phyloP scores from a whole-genome alignment of 148 eudicot genomes.

The Simmondsia chinensis region DNA sequence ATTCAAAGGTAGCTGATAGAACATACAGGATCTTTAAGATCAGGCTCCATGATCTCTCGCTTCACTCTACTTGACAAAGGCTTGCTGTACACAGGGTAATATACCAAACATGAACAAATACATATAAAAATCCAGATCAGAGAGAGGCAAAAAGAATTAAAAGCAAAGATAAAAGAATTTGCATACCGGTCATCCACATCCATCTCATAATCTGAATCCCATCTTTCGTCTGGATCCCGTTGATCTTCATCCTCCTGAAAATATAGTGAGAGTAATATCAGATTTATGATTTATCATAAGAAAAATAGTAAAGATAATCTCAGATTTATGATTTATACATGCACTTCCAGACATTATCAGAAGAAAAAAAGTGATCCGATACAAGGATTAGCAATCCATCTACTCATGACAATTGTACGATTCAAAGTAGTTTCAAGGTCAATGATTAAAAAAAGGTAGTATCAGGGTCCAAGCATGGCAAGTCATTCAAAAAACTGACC shows the following conservation, averaged over 20 bases:
- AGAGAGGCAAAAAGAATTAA: background rate
- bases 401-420: too few relatives aligned
- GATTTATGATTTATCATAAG: too few relatives aligned
- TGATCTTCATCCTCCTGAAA: conserved; percentile 81
- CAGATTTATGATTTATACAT: background rate
- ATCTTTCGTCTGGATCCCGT: conserved; percentile 64
- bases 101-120: background rate
- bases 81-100: conserved; percentile 23
- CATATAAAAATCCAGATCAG: background rate
- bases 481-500: too few relatives aligned
- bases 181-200: conserved; percentile 58
- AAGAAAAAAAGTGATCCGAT: conserved; percentile 15
- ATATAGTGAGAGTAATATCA: background rate
- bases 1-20: background rate
- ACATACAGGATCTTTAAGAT: conserved; percentile 43
- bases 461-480: too few relatives aligned
- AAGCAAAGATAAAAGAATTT: conserved; percentile 1
- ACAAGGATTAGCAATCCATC: too few relatives aligned
- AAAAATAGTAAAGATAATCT: too few relatives aligned
- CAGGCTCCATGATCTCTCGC: conserved; percentile 51
- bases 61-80: conserved; percentile 61
- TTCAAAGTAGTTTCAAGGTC: too few relatives aligned
- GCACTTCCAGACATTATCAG: conserved; percentile 4
- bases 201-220: conserved; percentile 71
- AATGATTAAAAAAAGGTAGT: too few relatives aligned